Evolutionary conservation across 495 filamentous ascomycete species (phyloP), one percentile per base, ranked within the genome.

Genomic region (Hypoxylon lenormandii): DNA sequence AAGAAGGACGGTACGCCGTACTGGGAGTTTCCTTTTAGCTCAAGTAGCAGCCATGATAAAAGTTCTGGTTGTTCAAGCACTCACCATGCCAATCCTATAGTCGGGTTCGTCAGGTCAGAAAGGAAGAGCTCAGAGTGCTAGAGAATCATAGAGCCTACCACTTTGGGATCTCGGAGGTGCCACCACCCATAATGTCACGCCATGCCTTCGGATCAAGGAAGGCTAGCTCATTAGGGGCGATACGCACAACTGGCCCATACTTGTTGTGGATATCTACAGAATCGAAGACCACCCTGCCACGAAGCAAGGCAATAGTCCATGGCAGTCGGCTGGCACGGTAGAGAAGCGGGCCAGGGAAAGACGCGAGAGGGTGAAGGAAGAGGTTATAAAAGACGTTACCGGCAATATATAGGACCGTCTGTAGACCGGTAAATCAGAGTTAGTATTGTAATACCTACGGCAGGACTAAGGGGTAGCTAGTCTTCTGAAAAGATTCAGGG

Each of bases 241-340:
- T 74, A 13, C 85, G 82, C n/a, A 87, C 84, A 3, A 86, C 78
- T 30, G 79, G 66, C 5, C 85, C 85, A 57, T 87, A 88, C 11
- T 63, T 60, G 11, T 77, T 56, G 66, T 87, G 85, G 6, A 86
- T 67, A 4, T 58, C 50, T 47, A 80, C 77, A 50, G 82, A 75
- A 19, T 81, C 75, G 47, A 78, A 77, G 13, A 79, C 69, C 2
- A 79, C 60, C 11, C 61, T 74, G 45, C 82, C 82, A 0, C 64
- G 46, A 12, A 78, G 19, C 8, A 66, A 23, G 13, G 52, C 50
- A 40, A 73, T 72, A 47, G 62, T 60, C 50, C 64, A 70, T 11
- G 76, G 76, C 22, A 81, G 52, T 6, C 78, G 74, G n/a, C 73
- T 78, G 8, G 76, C 75, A 43, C 81, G 76, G 30, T 75, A 72